Base-by-base conservation (phyloP, 108 stramenopile species). In the Fragilariopsis cylindrus region DNA sequence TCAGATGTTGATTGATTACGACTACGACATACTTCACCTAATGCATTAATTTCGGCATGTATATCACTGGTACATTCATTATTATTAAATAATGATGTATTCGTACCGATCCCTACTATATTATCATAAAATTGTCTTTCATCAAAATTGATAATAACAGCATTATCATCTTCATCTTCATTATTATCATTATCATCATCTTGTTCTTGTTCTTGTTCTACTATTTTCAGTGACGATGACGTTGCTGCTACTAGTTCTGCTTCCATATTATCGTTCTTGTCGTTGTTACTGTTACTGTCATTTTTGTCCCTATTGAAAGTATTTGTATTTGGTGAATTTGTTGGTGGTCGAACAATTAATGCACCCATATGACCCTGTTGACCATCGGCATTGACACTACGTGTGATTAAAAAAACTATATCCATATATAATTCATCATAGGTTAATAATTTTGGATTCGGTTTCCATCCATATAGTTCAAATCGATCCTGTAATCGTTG, bases 361-460 rank as follows among this genome's bases (percentile, higher is more conserved):
- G 75, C 73, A 71, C 45, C 91, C 91, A 72, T 92, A 83, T 53
- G 75, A 57, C 55, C 79, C 72, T 70, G 76, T 76, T 39, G 85
- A 69, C 75, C 67, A 46, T 70, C 52, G 18, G 45, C 55, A 7
- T 65, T 50, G 15, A 47, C 39, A 47, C 72, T 81, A 21, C 91
- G 76, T 19, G 88, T 92, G 3, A 92, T 66, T 9, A 92, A 50
- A 45, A 87, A 70, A 11, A 83, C 74, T 2, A 89, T 73, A 60
- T 87, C 86, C 85, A 92, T 82, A 49, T 76, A 85, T 57, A 84
- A 86, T 56, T 84, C 86, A 72, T 92, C 91, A 40, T 85, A 83
- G 42, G 84, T 73, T 12, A 84, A 46, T 30, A 0, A 0, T 9
- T 64, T 16, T 13, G 76, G 49, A 58, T 81, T 69, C 2, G 85